A percentile compares a stretch with the other conserved stretches of the same genome.
These are phyloP conservation scores for Candida sonorensis DNA, from an alignment of 805 yeast species.

Conservation along the genomic window DNA sequence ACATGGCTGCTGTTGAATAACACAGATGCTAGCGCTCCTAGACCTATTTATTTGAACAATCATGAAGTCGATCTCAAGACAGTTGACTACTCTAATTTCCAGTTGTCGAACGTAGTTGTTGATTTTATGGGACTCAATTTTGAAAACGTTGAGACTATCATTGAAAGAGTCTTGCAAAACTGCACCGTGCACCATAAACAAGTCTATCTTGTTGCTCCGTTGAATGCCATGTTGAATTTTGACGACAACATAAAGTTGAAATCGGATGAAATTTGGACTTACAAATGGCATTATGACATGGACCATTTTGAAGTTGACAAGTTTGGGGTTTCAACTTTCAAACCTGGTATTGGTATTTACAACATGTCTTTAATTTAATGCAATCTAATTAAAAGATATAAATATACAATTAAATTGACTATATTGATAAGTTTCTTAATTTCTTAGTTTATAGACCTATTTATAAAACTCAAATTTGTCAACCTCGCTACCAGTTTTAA, in stretches of 20 bases:
- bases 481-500: slow-evolving; percentile 89
- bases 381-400: too few relatives aligned
- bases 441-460: slow-evolving; percentile 33
- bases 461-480: slow-evolving; percentile 98
- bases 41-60: slow-evolving; percentile 11
- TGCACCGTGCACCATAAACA: too few relatives aligned
- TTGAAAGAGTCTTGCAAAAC: slow-evolving; percentile 2
- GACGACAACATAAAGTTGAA: slow-evolving; percentile 4
- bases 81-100: slow-evolving; percentile 10
- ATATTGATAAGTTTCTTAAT: too few relatives aligned
- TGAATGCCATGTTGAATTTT: slow-evolving; percentile 19
- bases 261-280: slow-evolving; percentile 26
- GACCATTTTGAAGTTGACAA: slow-evolving; percentile 62
- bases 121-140: slow-evolving; percentile 42
- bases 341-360: slow-evolving; percentile 63
- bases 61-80: slow-evolving; percentile 19
- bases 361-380: slow-evolving; percentile 10
- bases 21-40: too few relatives aligned
- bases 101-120: too few relatives aligned
- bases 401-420: too few relatives aligned
- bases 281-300: slow-evolving; percentile 52
- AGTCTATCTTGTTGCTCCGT: slow-evolving; percentile 23
- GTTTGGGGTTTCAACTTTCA: slow-evolving; percentile 33
- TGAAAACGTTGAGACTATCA: slow-evolving; percentile 13
- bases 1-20: slow-evolving; percentile 53